Conservation (phyloP, 1,284 basidiomycete species). For the Meira nashicola region DNA sequence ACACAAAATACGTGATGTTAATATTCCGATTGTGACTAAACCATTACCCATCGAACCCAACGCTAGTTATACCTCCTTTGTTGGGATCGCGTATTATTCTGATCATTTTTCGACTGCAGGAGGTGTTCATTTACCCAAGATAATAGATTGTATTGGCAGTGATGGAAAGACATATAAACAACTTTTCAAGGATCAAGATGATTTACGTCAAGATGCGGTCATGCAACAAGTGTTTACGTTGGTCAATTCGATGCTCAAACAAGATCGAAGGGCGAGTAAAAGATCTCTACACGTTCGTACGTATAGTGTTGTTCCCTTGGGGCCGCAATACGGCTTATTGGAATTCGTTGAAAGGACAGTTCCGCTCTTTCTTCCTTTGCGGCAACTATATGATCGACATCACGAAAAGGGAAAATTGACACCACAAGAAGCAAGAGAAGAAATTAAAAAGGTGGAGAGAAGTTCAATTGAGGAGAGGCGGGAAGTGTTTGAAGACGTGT, state of each 20-base stretch:
- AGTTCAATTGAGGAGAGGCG: slow-evolving; percentile 24
- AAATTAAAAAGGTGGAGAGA: slow-evolving; percentile 22
- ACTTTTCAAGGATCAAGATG: slow-evolving; percentile 84
- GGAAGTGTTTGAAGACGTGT: slow-evolving; percentile 59
- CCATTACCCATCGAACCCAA: slow-evolving; percentile 69
- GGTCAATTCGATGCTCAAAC: slow-evolving; percentile 71
- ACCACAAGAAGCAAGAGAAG: slow-evolving; percentile 26
- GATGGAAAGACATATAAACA: slow-evolving; percentile 72
- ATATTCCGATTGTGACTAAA: slow-evolving; percentile 69
- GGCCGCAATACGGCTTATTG: slow-evolving; percentile 74
- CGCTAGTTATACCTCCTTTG: slow-evolving; percentile 57
- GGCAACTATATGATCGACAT: slow-evolving; percentile 58
- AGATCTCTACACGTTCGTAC: slow-evolving; percentile 72
- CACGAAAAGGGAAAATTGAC: slow-evolving; percentile 19
- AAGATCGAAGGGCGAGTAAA: slow-evolving; percentile 70
- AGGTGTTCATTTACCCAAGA: slow-evolving; percentile 79
- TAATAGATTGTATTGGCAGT: slow-evolving; percentile 66
- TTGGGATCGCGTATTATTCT: slow-evolving; percentile 62
- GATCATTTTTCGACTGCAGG: slow-evolving; percentile 65
- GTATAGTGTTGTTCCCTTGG: slow-evolving; percentile 84
- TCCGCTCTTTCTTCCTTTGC: slow-evolving; percentile 66
- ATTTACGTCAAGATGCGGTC: slow-evolving; percentile 91
- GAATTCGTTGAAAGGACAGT: slow-evolving; percentile 83
- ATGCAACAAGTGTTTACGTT: slow-evolving; percentile 97
- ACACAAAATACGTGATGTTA: slow-evolving; percentile 20